A percentile compares a stretch with the other conserved stretches of the same genome.
Evolutionary conservation across 202 grass and related monocot species (phyloP).

Genomic region (Digitaria exilis): DNA sequence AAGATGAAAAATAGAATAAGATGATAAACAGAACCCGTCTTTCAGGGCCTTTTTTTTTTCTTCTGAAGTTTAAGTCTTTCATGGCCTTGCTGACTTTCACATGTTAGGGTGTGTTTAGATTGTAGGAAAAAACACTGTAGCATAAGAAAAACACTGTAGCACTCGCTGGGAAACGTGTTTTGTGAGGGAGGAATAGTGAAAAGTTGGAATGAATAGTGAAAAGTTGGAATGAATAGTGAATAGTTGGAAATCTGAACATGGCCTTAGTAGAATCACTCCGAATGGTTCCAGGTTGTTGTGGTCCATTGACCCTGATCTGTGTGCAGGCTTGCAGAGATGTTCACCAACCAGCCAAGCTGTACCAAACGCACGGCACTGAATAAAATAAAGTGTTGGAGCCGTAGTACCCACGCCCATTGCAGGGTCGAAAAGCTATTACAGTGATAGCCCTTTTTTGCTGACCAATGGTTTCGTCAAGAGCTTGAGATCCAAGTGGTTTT

Average conservation of each 20-base stretch:
- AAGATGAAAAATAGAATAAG: background rate
- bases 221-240: too few species aligned
- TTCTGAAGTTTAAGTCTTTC: too few species aligned
- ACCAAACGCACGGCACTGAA: background rate
- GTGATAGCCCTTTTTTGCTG: background rate
- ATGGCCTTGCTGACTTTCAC: background rate
- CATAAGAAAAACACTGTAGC: too few species aligned
- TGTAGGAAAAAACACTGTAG: too few species aligned
- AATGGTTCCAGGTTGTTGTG: background rate
- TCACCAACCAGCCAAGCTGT: slow-evolving; percentile 13
- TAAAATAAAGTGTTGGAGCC: background rate
- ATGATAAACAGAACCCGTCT: background rate
- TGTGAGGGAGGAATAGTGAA: too few species aligned
- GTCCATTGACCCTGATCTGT: background rate
- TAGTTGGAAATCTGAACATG: too few species aligned
- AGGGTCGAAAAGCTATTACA: background rate
- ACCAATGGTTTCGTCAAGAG: background rate
- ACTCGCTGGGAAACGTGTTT: too few species aligned
- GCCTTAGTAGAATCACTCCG: background rate
- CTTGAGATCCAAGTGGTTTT: background rate
- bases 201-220: too few species aligned
- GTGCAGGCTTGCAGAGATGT: background rate
- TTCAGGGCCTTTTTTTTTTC: background rate
- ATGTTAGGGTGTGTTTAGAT: too few species aligned
- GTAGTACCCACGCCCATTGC: slow-evolving; percentile 9